A percentile compares a stretch with the other conserved stretches of the same genome.
Conservation (phyloP, 495 filamentous ascomycete species). For the Aspergillus baeticus region DNA sequence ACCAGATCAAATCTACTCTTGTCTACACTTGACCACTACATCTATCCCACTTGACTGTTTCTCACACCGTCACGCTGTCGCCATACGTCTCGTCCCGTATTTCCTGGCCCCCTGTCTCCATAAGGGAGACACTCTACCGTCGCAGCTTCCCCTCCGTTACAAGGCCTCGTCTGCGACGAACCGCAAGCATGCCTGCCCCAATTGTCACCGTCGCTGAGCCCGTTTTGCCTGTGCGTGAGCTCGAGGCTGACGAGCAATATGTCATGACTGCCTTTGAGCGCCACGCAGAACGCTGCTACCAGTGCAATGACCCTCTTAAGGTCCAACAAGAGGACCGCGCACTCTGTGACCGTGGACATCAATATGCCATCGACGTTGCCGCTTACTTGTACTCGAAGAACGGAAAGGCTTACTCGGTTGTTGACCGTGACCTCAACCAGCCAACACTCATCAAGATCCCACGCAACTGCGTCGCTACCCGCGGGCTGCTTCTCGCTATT, state of each 20-base stretch:
- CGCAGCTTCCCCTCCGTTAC: conserved; percentile 19
- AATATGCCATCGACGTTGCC: conserved; percentile 45
- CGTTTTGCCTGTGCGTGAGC: conserved; percentile 38
- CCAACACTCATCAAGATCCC: conserved; percentile 50
- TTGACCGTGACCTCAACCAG: conserved; percentile 45
- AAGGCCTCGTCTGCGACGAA: conserved; percentile 19
- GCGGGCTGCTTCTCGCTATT: conserved; percentile 46
- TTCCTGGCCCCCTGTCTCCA: conserved; percentile 23
- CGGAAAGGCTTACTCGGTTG: conserved; percentile 45
- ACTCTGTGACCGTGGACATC: conserved; percentile 50
- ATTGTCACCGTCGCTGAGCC: conserved; percentile 24
- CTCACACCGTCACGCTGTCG: conserved; percentile 37
- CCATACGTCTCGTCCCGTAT: conserved; percentile 24
- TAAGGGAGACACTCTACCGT: conserved; percentile 23
- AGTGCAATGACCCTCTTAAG: conserved; percentile 40
- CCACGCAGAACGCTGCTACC: conserved; percentile 42
- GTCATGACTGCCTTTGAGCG: conserved; percentile 38
- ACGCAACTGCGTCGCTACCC: conserved; percentile 33
- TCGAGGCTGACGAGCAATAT: conserved; percentile 42
- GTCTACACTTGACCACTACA: background rate
- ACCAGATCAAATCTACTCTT: background rate
- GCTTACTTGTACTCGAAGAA: conserved; percentile 49
- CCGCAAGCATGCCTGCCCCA: conserved; percentile 35
- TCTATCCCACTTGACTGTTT: background rate
- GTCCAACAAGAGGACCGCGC: conserved; percentile 30